These are phyloP conservation scores for Ascochyta clinopodiicola DNA, from an alignment of 2,329 filamentous ascomycete species.

Conservation along the genomic window DNA sequence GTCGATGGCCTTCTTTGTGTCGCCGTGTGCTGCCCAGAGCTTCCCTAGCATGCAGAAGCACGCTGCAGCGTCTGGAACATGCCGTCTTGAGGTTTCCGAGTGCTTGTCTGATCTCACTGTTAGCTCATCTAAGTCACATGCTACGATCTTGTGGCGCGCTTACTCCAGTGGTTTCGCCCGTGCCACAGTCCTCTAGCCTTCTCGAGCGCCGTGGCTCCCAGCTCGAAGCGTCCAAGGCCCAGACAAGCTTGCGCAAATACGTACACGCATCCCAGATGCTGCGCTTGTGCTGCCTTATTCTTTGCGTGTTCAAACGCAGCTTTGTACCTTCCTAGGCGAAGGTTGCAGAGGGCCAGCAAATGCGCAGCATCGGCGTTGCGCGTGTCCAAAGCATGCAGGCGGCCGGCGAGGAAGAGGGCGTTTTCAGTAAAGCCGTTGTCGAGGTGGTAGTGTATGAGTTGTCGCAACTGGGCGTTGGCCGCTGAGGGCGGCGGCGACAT, in stretches of 20 bases:
- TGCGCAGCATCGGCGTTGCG: slow-evolving; percentile 81
- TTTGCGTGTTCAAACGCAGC: slow-evolving; percentile 86
- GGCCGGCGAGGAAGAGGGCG: slow-evolving; percentile 90
- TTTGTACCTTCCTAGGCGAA: slow-evolving; percentile 80
- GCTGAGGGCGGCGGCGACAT: slow-evolving; percentile 66
- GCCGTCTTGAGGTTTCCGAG: slow-evolving; percentile 74
- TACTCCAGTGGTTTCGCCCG: slow-evolving; percentile 77
- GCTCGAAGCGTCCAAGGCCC: slow-evolving; percentile 76
- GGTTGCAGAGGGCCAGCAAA: slow-evolving; percentile 82
- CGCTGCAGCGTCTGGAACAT: slow-evolving; percentile 81
- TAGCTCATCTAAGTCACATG: slow-evolving; percentile 3
- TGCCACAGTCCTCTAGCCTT: slow-evolving; percentile 79
- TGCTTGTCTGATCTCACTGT: slow-evolving; percentile 64
- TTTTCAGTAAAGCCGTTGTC: slow-evolving; percentile 91
- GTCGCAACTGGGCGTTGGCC: slow-evolving; percentile 66
- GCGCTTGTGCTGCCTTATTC: slow-evolving; percentile 70
- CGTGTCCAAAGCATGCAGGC: slow-evolving; percentile 82
- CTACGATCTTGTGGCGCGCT: slow-evolving; percentile 45
- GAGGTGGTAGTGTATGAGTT: slow-evolving; percentile 75
- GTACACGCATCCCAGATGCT: slow-evolving; percentile 86
- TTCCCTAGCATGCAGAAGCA: slow-evolving; percentile 86
- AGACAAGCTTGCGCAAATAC: slow-evolving; percentile 91
- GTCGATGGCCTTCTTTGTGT: slow-evolving; percentile 81
- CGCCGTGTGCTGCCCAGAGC: slow-evolving; percentile 79
- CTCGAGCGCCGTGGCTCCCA: slow-evolving; percentile 84